phyloP scores from a whole-genome alignment of 768 basidiomycete species.

The Astraeus odoratus region DNA sequence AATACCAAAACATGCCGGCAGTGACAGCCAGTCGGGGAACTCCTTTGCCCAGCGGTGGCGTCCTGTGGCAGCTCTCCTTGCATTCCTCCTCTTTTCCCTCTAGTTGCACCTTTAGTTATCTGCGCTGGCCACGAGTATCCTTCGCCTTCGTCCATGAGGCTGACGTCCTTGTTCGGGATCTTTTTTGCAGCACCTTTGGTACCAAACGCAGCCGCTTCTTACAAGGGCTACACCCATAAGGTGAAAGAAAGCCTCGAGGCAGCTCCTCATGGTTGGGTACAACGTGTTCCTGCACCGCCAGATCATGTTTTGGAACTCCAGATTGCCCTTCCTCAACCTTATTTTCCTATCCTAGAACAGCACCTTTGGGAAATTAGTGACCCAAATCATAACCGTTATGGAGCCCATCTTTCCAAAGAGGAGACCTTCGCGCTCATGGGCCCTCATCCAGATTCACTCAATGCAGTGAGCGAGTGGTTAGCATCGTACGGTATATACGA shows the following conservation, averaged over 20 bases:
- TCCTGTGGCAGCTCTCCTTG: no score
- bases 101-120: no score
- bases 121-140: no score
- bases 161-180: no score
- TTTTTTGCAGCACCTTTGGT: no score
- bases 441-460: slow-evolving; percentile 49
- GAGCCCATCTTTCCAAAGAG: slow-evolving; percentile 53
- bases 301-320: slow-evolving; percentile 45
- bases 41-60: no score
- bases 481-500: slow-evolving; percentile 45
- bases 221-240: no score
- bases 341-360: slow-evolving; percentile 43
- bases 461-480: slow-evolving; percentile 57
- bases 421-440: slow-evolving; percentile 57
- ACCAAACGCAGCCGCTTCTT: no score
- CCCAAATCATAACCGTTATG: slow-evolving; percentile 48
- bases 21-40: no score
- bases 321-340: slow-evolving; percentile 50
- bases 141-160: no score
- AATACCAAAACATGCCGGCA: no score
- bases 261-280: slow-evolving; percentile 44
- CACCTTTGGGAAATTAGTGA: slow-evolving; percentile 52
- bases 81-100: no score
- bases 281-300: slow-evolving; percentile 35
- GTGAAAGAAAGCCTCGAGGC: slow-evolving; percentile 33